Conservation (phyloP, 2,329 filamentous ascomycete genomes). For the Beauveria sp. region DNA sequence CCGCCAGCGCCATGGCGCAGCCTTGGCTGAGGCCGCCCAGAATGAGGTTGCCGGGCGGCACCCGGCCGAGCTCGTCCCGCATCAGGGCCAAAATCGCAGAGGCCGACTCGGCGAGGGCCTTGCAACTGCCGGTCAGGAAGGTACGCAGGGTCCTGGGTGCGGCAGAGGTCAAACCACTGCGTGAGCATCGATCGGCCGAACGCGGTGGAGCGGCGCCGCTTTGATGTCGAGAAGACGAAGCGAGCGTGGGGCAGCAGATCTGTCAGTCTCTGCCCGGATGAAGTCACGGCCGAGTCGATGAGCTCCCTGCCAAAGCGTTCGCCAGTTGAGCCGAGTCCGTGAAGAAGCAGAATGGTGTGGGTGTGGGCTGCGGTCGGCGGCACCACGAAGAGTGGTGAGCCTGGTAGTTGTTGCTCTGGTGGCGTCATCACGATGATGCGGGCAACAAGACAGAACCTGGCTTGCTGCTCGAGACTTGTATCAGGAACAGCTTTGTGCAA, state of each 20-base stretch:
- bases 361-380: constrained; percentile 19
- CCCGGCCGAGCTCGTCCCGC: constrained; percentile 22
- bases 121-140: constrained; percentile 34
- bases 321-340: constrained; percentile 25
- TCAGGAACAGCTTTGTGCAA: too few relatives aligned
- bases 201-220: constrained; percentile 33
- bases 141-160: constrained; percentile 31
- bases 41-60: constrained; percentile 32
- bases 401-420: background rate
- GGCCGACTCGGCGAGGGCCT: constrained; percentile 35
- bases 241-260: constrained; percentile 29
- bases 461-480: background rate
- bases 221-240: constrained; percentile 45
- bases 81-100: constrained; percentile 28
- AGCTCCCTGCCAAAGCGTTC: constrained; percentile 26
- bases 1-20: constrained; percentile 37
- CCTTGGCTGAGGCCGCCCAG: constrained; percentile 48
- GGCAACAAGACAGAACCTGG: too few relatives aligned
- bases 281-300: constrained; percentile 21
- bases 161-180: constrained; percentile 45
- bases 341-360: constrained; percentile 23
- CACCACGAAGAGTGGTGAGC: constrained; percentile 12
- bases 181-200: constrained; percentile 36
- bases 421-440: background rate
- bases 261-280: constrained; percentile 23